Conservation (phyloP, 179 eudicot genomes). For the Gypsophila paniculata region DNA sequence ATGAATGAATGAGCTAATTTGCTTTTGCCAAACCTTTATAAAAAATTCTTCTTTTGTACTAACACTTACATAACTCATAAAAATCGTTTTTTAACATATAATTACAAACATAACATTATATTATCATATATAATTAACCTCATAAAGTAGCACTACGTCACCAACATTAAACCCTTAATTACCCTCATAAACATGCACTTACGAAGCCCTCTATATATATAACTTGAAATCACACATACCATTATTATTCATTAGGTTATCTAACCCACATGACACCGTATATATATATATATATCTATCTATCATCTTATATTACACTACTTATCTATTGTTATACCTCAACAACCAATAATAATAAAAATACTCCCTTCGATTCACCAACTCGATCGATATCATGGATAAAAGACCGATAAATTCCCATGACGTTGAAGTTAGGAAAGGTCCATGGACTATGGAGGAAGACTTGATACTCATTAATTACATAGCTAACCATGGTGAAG, state of each 20-base stretch:
- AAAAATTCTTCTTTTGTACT: too few relatives aligned
- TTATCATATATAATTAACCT: neutral
- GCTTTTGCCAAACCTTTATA: too few relatives aligned
- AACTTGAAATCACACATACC: too few relatives aligned
- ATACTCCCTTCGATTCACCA: neutral
- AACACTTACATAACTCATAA: too few relatives aligned
- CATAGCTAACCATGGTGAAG: constrained; percentile 95
- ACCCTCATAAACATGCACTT: too few relatives aligned
- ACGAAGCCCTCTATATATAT: too few relatives aligned
- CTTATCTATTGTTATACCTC: neutral
- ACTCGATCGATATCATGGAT: constrained; percentile 39
- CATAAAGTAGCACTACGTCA: too few relatives aligned
- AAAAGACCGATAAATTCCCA: constrained; percentile 47
- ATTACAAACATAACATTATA: neutral
- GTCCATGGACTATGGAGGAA: constrained; percentile 99
- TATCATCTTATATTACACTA: constrained; percentile 5
- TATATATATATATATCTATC: neutral
- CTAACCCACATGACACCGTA: constrained; percentile 16
- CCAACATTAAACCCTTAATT: too few relatives aligned
- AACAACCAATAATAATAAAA: neutral
- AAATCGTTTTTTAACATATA: too few relatives aligned
- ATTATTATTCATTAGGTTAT: too few relatives aligned
- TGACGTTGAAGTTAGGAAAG: constrained; percentile 81
- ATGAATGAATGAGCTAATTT: too few relatives aligned
- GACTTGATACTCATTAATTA: constrained; percentile 82